These are phyloP conservation scores for Tanacetum coccineum DNA, from an alignment of 129 eudicot species.

Conservation along the genomic window DNA sequence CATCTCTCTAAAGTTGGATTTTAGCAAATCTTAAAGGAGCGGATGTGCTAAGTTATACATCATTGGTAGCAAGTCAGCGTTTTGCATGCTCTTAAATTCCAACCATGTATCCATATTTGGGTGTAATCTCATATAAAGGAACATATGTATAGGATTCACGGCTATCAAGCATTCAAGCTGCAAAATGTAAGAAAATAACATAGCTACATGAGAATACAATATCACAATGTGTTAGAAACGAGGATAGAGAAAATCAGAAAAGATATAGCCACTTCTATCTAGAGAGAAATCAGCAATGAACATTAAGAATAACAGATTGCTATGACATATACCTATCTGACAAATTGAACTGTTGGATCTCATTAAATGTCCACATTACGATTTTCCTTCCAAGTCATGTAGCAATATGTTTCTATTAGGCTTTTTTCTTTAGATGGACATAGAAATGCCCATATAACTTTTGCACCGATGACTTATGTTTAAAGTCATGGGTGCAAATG, in stretches of 20 bases:
- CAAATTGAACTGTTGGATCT: neutral
- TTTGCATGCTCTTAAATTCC: slow-evolving; percentile 8
- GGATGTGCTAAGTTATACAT: neutral
- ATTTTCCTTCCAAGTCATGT: neutral
- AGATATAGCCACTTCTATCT: neutral
- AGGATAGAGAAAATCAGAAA: neutral
- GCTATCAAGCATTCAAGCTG: neutral
- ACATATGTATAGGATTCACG: neutral
- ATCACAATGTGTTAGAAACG: neutral
- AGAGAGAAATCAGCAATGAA: neutral
- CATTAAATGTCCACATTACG: neutral
- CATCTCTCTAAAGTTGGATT: neutral
- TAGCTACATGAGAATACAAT: neutral
- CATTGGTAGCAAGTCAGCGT: slow-evolving; percentile 4
- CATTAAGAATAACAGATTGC: neutral
- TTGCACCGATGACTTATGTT: neutral
- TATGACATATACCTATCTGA: slow-evolving; percentile 10
- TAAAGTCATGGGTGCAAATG: no score
- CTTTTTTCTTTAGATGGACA: slow-evolving; percentile 8
- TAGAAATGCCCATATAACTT: slow-evolving; percentile 1
- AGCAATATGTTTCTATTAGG: neutral
- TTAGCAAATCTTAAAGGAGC: slow-evolving; percentile 10
- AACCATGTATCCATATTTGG: neutral
- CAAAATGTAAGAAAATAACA: neutral
- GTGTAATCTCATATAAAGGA: neutral